Percentiles rank a stretch among this genome's conserved stretches.
Conservation (phyloP, 2,329 filamentous ascomycete genomes). For the Exophiala bonariae region DNA sequence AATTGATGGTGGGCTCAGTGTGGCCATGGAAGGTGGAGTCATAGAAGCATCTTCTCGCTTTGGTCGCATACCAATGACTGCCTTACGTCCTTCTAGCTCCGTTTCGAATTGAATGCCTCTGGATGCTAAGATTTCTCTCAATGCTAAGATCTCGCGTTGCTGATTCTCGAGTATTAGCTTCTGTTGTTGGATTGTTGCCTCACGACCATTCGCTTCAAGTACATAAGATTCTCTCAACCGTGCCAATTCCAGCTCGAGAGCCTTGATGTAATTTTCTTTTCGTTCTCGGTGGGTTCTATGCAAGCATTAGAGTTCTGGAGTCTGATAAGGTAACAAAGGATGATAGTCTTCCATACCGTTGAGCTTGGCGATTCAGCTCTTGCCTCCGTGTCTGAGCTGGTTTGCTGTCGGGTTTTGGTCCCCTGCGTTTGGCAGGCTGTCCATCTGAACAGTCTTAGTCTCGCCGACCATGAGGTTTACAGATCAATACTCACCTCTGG, state of each 20-base stretch:
- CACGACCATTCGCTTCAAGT: constrained; percentile 54
- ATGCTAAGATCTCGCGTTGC: constrained; percentile 74
- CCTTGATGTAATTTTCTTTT: constrained; percentile 94
- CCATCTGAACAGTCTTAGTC: constrained; percentile 60
- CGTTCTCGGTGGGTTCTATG: constrained; percentile 89
- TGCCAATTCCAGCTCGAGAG: constrained; percentile 86
- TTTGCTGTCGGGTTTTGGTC: constrained; percentile 95
- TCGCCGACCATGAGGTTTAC: not conserved
- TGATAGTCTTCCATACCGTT: constrained; percentile 64
- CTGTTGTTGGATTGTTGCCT: constrained; percentile 56
- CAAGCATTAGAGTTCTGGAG: constrained; percentile 7
- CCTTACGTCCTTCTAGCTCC: constrained; percentile 41
- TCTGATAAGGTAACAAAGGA: constrained; percentile 1
- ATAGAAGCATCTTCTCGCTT: constrained; percentile 22
- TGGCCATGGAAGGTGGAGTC: constrained; percentile 18
- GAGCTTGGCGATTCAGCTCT: constrained; percentile 92
- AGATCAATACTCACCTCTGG: constrained; percentile 60
- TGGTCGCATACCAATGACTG: constrained; percentile 22
- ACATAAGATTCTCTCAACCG: constrained; percentile 74
- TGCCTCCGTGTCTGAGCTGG: constrained; percentile 89
- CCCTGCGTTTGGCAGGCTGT: constrained; percentile 81
- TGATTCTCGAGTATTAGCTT: constrained; percentile 73
- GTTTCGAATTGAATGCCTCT: constrained; percentile 61
- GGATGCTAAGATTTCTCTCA: constrained; percentile 62
- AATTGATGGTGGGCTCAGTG: constrained; percentile 31